Evolutionary conservation across 169 alveolate genomes (phyloP), one percentile per base, ranked within the genome.

Genomic region (Plasmodium berghei): DNA sequence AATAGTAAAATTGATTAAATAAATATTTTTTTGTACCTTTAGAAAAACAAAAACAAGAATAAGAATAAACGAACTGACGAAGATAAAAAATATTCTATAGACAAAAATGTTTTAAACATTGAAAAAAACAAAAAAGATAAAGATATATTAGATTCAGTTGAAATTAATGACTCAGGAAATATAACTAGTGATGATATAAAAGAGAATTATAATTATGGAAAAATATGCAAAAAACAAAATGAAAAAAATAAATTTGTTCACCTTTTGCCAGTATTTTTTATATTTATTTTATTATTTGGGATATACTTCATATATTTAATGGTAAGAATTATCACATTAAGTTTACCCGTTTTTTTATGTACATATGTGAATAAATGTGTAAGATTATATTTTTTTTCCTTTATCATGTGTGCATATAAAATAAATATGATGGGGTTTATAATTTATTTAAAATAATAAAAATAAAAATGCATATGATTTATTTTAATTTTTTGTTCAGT

Each of bases 301-400:
- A 80, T 80, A 45, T 80, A 80, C 52, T 58, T 80, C 9, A 80
- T 80, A 80, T 80, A 80, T 40, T 14, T 80, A 80, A 80, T 80
- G 89, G 89, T 80, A 80, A 80, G 42, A 3, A 0, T 34, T 34
- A 8, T 34, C 8, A 2, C 8, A 4, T 34, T 34, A 1, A 3
- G 0, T 34, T 34, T 4, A 5, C 5, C 8, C 0, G n/a, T 24
- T 26, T 24, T 28, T 28, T 26, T 26, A 22, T 28, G 49, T 1
- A 28, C 12, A 26, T 10, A 62, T 12, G 54, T 1, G 4, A 2
- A 6, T 9, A 62, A 0, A 2, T 16, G 22, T 62, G 16, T 26
- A 10, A 8, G 72, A 0, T 9, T 6, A 26, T 62, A 28, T 2
- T 26, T 22, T 1, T 62, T 26, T 18, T 4, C 9, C 9, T 62